phyloP scores from a whole-genome alignment of 208 protist genomes.

The Lotmaria passim region DNA sequence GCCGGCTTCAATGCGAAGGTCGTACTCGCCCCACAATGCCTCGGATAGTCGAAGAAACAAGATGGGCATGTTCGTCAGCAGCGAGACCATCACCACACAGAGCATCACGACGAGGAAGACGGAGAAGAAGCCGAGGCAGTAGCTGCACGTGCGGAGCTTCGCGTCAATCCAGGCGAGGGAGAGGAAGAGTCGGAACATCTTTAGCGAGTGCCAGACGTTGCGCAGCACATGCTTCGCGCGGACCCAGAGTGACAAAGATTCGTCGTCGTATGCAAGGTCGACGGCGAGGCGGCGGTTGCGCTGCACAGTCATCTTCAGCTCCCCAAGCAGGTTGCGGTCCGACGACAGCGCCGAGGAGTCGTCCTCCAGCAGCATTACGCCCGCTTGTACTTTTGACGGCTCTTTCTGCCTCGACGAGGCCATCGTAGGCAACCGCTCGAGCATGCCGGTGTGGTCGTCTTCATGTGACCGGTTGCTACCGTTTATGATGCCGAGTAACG shows the following conservation, averaged over 20 bases:
- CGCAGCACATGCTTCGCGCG: slow-evolving; percentile 12
- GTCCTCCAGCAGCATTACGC: not conserved
- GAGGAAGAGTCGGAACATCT: slow-evolving; percentile 48
- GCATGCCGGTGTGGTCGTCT: not conserved
- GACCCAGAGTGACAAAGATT: slow-evolving; percentile 1
- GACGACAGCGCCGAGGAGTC: not conserved
- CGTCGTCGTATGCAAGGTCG: slow-evolving; percentile 36
- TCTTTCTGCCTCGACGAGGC: not conserved
- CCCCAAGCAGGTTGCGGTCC: not conserved
- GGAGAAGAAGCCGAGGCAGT: slow-evolving; percentile 67
- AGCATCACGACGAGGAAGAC: slow-evolving; percentile 75
- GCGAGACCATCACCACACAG: slow-evolving; percentile 63
- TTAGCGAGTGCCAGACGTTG: slow-evolving; percentile 35
- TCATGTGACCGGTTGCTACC: not conserved
- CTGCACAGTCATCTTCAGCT: not conserved
- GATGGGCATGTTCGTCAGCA: slow-evolving; percentile 65
- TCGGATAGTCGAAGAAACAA: slow-evolving; percentile 75
- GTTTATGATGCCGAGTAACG: slow-evolving; percentile 14
- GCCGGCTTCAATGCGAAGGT: slow-evolving; percentile 53
- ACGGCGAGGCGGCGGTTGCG: slow-evolving; percentile 23
- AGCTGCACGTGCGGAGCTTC: slow-evolving; percentile 53
- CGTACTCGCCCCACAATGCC: slow-evolving; percentile 39
- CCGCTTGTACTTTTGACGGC: not conserved
- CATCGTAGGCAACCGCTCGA: not conserved
- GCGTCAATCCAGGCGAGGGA: slow-evolving; percentile 43